Base-by-base conservation (phyloP, 2,329 filamentous ascomycete species). In the Acephala macrosclerotiorum region DNA sequence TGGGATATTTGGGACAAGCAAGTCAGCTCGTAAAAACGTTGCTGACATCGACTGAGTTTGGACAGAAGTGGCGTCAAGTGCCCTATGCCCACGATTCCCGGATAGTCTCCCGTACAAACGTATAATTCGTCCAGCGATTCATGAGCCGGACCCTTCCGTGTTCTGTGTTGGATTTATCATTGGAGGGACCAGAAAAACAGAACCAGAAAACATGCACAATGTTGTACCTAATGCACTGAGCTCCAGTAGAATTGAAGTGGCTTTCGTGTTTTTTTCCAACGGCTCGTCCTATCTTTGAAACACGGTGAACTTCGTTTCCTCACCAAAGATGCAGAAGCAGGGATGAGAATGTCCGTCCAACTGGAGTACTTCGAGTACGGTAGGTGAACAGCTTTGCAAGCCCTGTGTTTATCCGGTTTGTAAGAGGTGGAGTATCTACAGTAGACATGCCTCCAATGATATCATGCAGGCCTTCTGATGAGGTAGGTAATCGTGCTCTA, bases 51-150 rank as follows among this genome's bases (percentile, higher is more conserved):
- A 56, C 33, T 11, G 36, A 40, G 33, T 57, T 57, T 14, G 33
- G 55, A 20, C 55, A 40, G 35, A 57, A 16, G 55, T 20, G 55
- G 55, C 55, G 55, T 11, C 18, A 35, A 57, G 55, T 57, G 55
- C 33, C 20, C 55, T 16, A 5, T 57, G 55, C 51, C 26, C 25
- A 55, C 35, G 51, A 26, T 18, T 35, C 33, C 51, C 51, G 55
- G 55, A n/a, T 20, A 16, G 9, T 20, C 33, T 57, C 55, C 55
- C 55, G 33, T 38, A 7, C 11, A 22, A 22, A 38, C n/a, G 55
- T 20, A 49, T 11, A 49, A 2, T 25, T n/a, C 18, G 14, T 22
- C 14, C 55, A 57, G 26, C 29, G 55, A 57, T 38, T 57, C 29
- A 40, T 18, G 55, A 57, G 55, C 55, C 38, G 22, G 35, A 38